Evolutionary conservation across 768 basidiomycete species (phyloP), one percentile per base, ranked within the genome.

Genomic region (Termitomyces sp.): DNA sequence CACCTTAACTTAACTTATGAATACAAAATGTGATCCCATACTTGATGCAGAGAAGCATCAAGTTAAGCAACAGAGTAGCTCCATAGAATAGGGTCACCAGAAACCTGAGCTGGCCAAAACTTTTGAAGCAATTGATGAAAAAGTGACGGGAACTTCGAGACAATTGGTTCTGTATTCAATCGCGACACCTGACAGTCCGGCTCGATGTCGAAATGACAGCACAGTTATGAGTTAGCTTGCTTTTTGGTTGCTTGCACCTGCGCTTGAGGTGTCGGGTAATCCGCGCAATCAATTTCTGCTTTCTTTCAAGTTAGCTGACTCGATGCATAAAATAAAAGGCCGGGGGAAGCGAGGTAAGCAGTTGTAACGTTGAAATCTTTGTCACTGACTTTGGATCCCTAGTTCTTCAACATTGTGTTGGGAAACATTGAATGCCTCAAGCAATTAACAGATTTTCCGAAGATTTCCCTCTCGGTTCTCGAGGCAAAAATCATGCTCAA

Each of bases 221-320:
- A 49, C 15, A 12, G 10, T 61, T 82, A 83, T 50, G 81, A 61
- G 4, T 65, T 73, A 1, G 77, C 76, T 48, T 75, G 75, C 66
- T 82, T 84, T 63, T 77, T 80, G 26, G 78, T 73, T 6, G 61
- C 62, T 56, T 79, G 73, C 2, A 67, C 71, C 55, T 77, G 73
- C 1, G 65, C 59, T 34, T 70, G 70, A 37, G 72, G 63, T n/a
- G n/a, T n/a, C 50, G 8, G 30, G 9, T 9, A 32, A 32, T 32
- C 30, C 9, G 30, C 1, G 9, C 30, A 9, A 10, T 32, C 30
- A 32, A 32, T 32, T 32, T 10, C 8, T 32, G 2, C 8, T 2
- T 32, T 32, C n/a, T n/a, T n/a, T n/a, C n/a, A n/a, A n/a, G n/a
- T n/a, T n/a, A n/a, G n/a, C n/a, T 32, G 30, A 32, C 8, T 32